A percentile compares a stretch with the other conserved stretches of the same genome.
Evolutionary conservation across 2,329 filamentous ascomycete species (phyloP).

Genomic region (Coniosporium tulheliwenetii): DNA sequence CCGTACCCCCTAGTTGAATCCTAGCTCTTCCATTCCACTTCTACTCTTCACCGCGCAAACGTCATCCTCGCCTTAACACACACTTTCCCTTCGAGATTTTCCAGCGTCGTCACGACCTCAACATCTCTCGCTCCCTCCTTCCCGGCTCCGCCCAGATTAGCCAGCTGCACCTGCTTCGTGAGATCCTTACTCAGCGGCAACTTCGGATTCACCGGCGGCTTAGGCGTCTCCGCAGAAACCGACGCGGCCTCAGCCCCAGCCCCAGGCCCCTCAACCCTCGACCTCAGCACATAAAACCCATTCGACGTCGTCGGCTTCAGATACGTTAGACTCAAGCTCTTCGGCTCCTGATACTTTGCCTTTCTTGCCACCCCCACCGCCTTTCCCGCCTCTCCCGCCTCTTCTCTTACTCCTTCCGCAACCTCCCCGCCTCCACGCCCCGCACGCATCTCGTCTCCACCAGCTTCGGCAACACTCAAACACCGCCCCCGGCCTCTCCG

Average conservation of each 20-base stretch:
- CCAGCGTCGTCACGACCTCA: conserved; percentile 38
- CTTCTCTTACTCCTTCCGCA: not conserved
- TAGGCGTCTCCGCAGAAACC: not conserved
- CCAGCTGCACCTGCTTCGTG: conserved; percentile 34
- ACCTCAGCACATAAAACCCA: conserved; percentile 47
- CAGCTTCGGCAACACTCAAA: too few species aligned
- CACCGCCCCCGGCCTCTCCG: conserved; percentile 47
- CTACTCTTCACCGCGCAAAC: too few species aligned
- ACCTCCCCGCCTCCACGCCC: not conserved
- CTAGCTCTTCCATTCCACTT: too few species aligned
- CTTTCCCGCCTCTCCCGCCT: too few species aligned
- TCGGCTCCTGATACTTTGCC: conserved; percentile 12
- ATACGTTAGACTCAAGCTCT: conserved; percentile 39
- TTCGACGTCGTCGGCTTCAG: conserved; percentile 42
- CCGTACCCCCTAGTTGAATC: too few species aligned
- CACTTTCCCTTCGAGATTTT: conserved; percentile 38
- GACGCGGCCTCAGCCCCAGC: not conserved
- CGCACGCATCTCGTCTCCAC: too few species aligned
- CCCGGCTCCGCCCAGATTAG: conserved; percentile 13
- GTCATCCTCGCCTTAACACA: conserved; percentile 37
- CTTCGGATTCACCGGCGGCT: conserved; percentile 8
- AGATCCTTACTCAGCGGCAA: conserved; percentile 18
- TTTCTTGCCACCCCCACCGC: not conserved
- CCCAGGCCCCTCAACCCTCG: conserved; percentile 7
- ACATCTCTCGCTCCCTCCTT: conserved; percentile 4